These are phyloP conservation scores for Candida argentea DNA, from an alignment of 805 yeast genomes.

Conservation along the genomic window DNA sequence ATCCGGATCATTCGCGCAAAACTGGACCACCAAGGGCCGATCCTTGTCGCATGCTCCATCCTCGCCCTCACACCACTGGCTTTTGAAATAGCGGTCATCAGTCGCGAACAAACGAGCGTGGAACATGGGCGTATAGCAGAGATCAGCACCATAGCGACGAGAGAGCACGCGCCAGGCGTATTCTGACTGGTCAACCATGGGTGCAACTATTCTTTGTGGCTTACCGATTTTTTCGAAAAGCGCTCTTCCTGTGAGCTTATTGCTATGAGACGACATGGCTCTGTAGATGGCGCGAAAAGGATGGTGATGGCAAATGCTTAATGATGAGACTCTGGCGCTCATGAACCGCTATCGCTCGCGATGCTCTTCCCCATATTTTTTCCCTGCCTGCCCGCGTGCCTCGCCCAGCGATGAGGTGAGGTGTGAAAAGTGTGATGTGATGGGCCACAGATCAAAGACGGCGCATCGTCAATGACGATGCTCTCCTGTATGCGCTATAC, in stretches of 20 bases:
- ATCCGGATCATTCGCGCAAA: constrained; percentile 94
- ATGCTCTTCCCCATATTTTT: too few species aligned
- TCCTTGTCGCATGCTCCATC: constrained; percentile 69
- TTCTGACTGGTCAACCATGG: constrained; percentile 97
- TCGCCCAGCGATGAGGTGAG: too few species aligned
- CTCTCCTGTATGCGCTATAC: too few species aligned
- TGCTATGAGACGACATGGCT: too few species aligned
- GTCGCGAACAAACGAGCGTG: constrained; percentile 88
- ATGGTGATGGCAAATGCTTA: too few species aligned
- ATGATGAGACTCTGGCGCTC: too few species aligned
- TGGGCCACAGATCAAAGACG: too few species aligned
- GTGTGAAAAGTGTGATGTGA: too few species aligned
- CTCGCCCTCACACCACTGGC: constrained; percentile 48
- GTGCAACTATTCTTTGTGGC: constrained; percentile 87
- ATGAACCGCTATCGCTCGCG: too few species aligned
- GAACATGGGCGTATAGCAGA: constrained; percentile 95
- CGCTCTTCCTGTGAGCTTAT: constrained; percentile 48
- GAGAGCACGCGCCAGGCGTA: constrained; percentile 90
- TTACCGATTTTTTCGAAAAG: constrained; percentile 59
- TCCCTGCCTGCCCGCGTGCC: too few species aligned
- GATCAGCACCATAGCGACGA: constrained; percentile 81
- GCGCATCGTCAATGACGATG: too few species aligned
- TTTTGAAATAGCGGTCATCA: constrained; percentile 67
- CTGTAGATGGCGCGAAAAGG: too few species aligned
- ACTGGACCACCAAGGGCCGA: constrained; percentile 86